Base-by-base conservation (phyloP, 192 early-diverging fungal genomes). In the Geranomyces variabilis region DNA sequence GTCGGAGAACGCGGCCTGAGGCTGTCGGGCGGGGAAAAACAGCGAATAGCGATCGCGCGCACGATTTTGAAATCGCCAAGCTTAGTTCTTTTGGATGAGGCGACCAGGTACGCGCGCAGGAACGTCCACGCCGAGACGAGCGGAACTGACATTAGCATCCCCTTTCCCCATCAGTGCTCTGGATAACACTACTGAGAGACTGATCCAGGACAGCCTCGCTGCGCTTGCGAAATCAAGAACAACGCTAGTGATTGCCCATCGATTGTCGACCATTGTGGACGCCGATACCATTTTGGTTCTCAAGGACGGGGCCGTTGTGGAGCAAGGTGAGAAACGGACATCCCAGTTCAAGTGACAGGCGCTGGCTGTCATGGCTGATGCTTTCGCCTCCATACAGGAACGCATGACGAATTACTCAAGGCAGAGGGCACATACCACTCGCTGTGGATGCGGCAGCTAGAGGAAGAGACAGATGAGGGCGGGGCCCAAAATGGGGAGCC, bases 401-500 rank as follows among this genome's bases (percentile, higher is more conserved):
- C 58, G 6, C 58, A 60, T 33, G 30, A 60, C 6, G 58, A 60
- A 29, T 17, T 60, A 29, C 6, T 60, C 9, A 30, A 55, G 22
- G 64, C 63, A 66, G 70, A 76, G 24, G 92, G 91, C 6, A 85
- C 92, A 1, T 96, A 98, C 71, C 92, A 87, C 67, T 86, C 90
- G 63, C 93, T 96, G 93, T 96, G 94, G 96, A 89, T 90, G 71
- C 90, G 93, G 71, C 94, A 98, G 86, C 80, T 91, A 43, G 77
- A 81, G 4, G 75, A 81, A 10, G 74, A 78, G 59, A 30, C 36
- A 41, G 10, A 41, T 3, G 36, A 41, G 36, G 3, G n/a, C n/a
- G n/a, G n/a, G n/a, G n/a, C n/a, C n/a, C n/a, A n/a, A n/a, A n/a
- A n/a, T n/a, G n/a, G n/a, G n/a, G n/a, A n/a, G n/a, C n/a, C n/a